phyloP scores from a whole-genome alignment of 1,284 basidiomycete genomes.

The Puccinia hordei region DNA sequence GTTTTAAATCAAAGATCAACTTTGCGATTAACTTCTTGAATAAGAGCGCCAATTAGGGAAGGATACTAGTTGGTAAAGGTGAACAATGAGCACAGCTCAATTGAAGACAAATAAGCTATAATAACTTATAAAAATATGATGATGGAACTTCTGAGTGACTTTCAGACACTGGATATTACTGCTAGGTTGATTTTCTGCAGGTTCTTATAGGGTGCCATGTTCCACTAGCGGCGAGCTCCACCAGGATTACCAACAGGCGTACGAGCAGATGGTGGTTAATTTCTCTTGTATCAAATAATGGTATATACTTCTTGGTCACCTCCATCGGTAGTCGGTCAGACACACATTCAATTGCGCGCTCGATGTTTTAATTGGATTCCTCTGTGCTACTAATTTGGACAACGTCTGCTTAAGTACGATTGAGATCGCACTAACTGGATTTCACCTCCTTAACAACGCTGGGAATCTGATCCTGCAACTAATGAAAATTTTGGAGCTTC shows the following conservation, averaged over 20 bases:
- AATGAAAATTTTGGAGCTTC: no score
- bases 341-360: not conserved
- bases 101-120: not conserved
- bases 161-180: not conserved
- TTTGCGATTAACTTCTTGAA: not conserved
- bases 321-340: not conserved
- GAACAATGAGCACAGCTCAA: slow-evolving; percentile 6
- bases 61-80: no score
- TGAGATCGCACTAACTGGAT: not conserved
- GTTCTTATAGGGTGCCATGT: not conserved
- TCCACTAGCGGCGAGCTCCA: not conserved
- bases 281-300: not conserved
- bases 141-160: not conserved
- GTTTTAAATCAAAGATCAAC: not conserved
- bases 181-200: not conserved
- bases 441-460: not conserved
- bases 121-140: not conserved
- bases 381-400: not conserved
- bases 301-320: not conserved
- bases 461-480: no score
- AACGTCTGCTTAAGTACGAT: no score
- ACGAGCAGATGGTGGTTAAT: not conserved
- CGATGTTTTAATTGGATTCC: not conserved
- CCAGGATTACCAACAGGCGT: not conserved
- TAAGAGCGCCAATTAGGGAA: not conserved